These are phyloP conservation scores for Kwoniella dendrophila DNA, from an alignment of 768 basidiomycete genomes.

Conservation along the genomic window DNA sequence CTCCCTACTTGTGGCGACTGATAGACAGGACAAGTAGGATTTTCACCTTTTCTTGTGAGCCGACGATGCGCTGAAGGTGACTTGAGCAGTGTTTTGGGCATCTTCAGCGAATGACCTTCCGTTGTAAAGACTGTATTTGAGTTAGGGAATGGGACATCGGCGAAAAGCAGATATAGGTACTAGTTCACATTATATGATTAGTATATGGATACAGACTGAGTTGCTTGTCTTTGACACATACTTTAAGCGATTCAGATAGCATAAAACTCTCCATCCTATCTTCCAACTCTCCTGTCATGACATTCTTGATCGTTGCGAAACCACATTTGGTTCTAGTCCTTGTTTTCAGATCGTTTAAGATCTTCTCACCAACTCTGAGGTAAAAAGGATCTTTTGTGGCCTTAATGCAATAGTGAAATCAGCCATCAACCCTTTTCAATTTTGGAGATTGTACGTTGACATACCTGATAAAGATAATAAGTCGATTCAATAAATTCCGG, in stretches of 20 bases:
- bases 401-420: slow-evolving; percentile 57
- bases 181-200: slow-evolving; percentile 55
- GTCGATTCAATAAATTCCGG: slow-evolving; percentile 92
- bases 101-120: slow-evolving; percentile 83
- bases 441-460: not conserved
- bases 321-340: slow-evolving; percentile 85
- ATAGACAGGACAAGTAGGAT: slow-evolving; percentile 68
- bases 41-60: slow-evolving; percentile 41
- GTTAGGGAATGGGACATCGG: slow-evolving; percentile 72
- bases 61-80: slow-evolving; percentile 67
- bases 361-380: slow-evolving; percentile 82
- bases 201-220: too few relatives aligned
- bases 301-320: slow-evolving; percentile 75
- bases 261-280: slow-evolving; percentile 97
- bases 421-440: not conserved
- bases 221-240: too few relatives aligned
- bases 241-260: slow-evolving; percentile 91
- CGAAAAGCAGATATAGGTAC: slow-evolving; percentile 93
- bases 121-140: slow-evolving; percentile 92
- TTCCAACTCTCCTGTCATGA: slow-evolving; percentile 66
- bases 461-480: slow-evolving; percentile 80
- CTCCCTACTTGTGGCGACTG: slow-evolving; percentile 33
- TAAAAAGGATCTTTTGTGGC: slow-evolving; percentile 92
- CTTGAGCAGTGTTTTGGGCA: slow-evolving; percentile 64
- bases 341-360: slow-evolving; percentile 72